Conservation (phyloP, 2,329 filamentous ascomycete species). For the Huntiella abstrusa region DNA sequence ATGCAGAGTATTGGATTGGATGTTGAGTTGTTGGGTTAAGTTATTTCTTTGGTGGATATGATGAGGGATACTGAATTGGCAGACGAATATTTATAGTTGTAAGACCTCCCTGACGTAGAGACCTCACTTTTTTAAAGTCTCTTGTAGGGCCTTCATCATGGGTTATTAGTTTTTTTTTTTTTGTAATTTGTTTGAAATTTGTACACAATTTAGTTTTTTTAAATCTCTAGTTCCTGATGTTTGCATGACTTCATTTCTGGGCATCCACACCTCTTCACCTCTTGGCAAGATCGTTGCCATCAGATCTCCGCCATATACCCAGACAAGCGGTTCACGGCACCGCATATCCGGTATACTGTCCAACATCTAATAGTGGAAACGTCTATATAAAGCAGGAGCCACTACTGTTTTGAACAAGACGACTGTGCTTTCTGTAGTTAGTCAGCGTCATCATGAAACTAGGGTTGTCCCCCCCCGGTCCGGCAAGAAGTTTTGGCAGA, state of each 20-base stretch:
- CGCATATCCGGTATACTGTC: too few relatives aligned
- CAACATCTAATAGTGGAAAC: too few relatives aligned
- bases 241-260: not conserved
- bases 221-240: not conserved
- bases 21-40: slow-evolving; percentile 46
- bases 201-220: not conserved
- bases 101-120: slow-evolving; percentile 8
- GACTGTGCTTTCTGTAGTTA: too few relatives aligned
- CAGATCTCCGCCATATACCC: not conserved
- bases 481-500: too few relatives aligned
- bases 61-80: not conserved
- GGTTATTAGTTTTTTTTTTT: not conserved
- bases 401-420: too few relatives aligned
- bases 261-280: not conserved
- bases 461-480: too few relatives aligned
- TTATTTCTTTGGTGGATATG: not conserved
- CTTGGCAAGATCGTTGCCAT: too few relatives aligned
- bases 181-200: not conserved
- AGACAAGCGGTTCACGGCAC: not conserved
- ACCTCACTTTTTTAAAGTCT: slow-evolving; percentile 11
- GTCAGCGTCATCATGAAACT: too few relatives aligned
- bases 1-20: slow-evolving; percentile 98
- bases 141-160: slow-evolving; percentile 1
- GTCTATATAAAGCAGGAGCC: too few relatives aligned
- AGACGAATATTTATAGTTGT: slow-evolving; percentile 10